A percentile compares a stretch with the other conserved stretches of the same genome.
Conservation (phyloP, 148 eudicot species). For the Chenopodium quinoa region DNA sequence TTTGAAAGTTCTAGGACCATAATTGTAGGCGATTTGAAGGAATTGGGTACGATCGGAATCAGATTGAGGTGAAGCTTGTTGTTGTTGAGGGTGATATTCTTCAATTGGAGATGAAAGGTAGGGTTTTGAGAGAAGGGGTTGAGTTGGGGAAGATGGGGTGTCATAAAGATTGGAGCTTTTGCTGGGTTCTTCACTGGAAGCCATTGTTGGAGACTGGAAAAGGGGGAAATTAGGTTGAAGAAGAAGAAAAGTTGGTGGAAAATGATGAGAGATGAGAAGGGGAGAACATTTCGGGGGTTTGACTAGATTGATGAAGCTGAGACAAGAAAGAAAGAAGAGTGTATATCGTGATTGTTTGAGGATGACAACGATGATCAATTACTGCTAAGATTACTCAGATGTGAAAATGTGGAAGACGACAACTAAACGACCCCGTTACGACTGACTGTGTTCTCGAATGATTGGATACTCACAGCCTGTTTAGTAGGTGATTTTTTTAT, state of each 20-base stretch:
- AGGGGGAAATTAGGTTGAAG: neutral
- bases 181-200: conserved; percentile 48
- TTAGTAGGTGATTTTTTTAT: too few species aligned
- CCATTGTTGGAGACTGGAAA: conserved; percentile 36
- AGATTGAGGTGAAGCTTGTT: conserved; percentile 30
- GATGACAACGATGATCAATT: conserved; percentile 12
- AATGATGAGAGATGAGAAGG: neutral
- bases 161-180: conserved; percentile 38
- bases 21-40: conserved; percentile 69
- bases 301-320: conserved; percentile 19
- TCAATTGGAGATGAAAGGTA: conserved; percentile 43
- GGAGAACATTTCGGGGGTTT: conserved; percentile 12
- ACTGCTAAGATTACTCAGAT: neutral
- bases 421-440: neutral
- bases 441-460: neutral
- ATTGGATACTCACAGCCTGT: too few species aligned
- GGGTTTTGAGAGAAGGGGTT: conserved; percentile 67
- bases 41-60: conserved; percentile 49
- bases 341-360: neutral
- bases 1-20: conserved; percentile 59
- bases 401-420: conserved; percentile 16
- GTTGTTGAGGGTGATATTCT: conserved; percentile 30
- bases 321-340: neutral
- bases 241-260: neutral
- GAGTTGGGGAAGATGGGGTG: conserved; percentile 42